Conservation (phyloP, 176 grass and related monocot species). For the Hsuehochloa calcarea region DNA sequence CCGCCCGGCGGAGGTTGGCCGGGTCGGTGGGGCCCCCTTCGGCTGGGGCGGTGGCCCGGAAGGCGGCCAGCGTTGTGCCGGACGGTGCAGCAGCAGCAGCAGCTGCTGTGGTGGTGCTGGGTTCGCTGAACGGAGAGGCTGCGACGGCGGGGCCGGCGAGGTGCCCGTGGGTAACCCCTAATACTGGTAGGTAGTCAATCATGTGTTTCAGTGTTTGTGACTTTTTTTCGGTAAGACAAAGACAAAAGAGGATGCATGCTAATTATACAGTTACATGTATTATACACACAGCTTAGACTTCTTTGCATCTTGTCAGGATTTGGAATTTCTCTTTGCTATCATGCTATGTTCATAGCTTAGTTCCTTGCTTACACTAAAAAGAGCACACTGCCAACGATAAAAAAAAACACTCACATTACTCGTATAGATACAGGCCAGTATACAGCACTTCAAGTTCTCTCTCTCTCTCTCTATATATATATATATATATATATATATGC, state of each 20-base stretch:
- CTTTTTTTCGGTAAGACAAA: not conserved
- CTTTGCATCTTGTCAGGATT: not conserved
- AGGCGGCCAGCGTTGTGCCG: not conserved
- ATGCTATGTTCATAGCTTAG: not conserved
- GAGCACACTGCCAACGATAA: not conserved
- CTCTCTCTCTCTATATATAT: too few relatives aligned
- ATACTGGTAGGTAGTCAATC: constrained; percentile 59
- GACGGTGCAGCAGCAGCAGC: not conserved
- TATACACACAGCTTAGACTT: not conserved
- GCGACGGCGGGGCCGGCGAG: constrained; percentile 33
- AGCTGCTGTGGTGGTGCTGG: not conserved
- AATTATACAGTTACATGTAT: not conserved
- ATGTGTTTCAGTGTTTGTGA: not conserved
- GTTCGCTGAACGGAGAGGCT: constrained; percentile 21
- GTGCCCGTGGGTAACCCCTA: constrained; percentile 84
- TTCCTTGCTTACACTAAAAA: not conserved
- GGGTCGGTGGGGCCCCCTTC: constrained; percentile 39
- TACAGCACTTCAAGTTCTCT: not conserved
- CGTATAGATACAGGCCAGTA: not conserved
- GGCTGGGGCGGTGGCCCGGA: constrained; percentile 1
- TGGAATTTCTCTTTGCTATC: not conserved
- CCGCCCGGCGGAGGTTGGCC: constrained; percentile 24
- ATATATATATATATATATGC: too few relatives aligned
- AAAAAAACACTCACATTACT: not conserved
- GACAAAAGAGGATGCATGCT: not conserved